Conservation (phyloP, 805 yeast genomes). For the Pichia cabralensis region DNA sequence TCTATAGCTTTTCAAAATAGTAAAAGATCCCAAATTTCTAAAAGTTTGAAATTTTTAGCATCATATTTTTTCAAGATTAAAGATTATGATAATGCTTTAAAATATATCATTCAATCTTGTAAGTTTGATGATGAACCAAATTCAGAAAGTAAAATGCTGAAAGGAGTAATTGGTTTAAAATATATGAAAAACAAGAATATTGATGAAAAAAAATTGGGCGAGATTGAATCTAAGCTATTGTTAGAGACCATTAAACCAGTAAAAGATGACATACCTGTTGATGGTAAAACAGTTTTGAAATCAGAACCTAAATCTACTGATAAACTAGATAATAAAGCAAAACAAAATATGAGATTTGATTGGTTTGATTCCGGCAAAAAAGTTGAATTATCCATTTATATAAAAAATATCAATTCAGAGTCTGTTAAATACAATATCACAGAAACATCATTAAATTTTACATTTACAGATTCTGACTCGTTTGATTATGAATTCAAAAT, state of each 20-base stretch:
- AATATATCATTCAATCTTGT: conserved; percentile 33
- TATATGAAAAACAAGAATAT: conserved; percentile 27
- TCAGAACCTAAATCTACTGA: neutral
- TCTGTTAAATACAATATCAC: conserved; percentile 32
- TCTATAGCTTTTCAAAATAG: conserved; percentile 35
- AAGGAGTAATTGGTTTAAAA: conserved; percentile 27
- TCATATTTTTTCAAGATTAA: conserved; percentile 37
- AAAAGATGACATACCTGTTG: neutral
- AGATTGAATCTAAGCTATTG: conserved; percentile 1
- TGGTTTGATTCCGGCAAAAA: conserved; percentile 59
- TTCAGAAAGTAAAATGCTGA: conserved; percentile 40
- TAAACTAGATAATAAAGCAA: conserved; percentile 10
- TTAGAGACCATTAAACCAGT: neutral
- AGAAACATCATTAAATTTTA: conserved; percentile 28
- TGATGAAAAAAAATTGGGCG: conserved; percentile 3
- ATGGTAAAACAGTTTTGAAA: no score
- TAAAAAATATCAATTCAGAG: conserved; percentile 51
- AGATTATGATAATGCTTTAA: conserved; percentile 31
- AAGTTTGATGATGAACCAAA: conserved; percentile 32
- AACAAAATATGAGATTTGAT: conserved; percentile 38
- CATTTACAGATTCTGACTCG: conserved; percentile 38
- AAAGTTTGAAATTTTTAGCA: conserved; percentile 40
- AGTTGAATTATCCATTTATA: conserved; percentile 62
- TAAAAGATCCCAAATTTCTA: conserved; percentile 35
- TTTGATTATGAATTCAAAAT: conserved; percentile 45